Evolutionary conservation across 2,329 filamentous ascomycete genomes (phyloP).

Genomic region (Pyrenophora graminea): DNA sequence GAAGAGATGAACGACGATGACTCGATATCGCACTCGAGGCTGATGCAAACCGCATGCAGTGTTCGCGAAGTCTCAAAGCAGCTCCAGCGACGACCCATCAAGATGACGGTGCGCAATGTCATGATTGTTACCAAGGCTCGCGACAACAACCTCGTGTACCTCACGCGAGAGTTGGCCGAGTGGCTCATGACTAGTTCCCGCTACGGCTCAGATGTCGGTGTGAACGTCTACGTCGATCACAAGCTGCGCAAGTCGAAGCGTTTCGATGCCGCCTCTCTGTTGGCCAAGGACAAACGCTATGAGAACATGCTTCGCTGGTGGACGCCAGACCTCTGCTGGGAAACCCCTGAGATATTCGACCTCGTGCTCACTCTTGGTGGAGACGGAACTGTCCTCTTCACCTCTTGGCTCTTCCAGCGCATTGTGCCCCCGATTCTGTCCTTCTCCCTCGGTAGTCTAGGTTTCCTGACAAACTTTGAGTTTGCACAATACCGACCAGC

Average conservation of each 20-base stretch:
- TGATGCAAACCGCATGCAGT: slow-evolving; percentile 93
- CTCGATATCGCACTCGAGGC: slow-evolving; percentile 86
- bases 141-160: slow-evolving; percentile 87
- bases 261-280: slow-evolving; percentile 75
- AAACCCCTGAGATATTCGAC: slow-evolving; percentile 91
- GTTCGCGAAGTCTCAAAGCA: slow-evolving; percentile 96
- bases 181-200: slow-evolving; percentile 89
- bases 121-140: slow-evolving; percentile 99
- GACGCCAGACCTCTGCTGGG: slow-evolving; percentile 95
- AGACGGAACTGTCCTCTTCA: slow-evolving; percentile 85
- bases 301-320: slow-evolving; percentile 88
- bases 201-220: slow-evolving; percentile 85
- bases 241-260: slow-evolving; percentile 88
- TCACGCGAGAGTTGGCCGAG: slow-evolving; percentile 83
- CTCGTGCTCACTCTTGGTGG: slow-evolving; percentile 86
- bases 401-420: slow-evolving; percentile 89
- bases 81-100: slow-evolving; percentile 87
- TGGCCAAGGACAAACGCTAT: slow-evolving; percentile 76
- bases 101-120: slow-evolving; percentile 85
- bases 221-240: slow-evolving; percentile 97
- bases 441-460: slow-evolving; percentile 81
- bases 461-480: slow-evolving; percentile 87
- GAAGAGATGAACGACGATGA: slow-evolving; percentile 91
- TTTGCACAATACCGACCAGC: slow-evolving; percentile 87
- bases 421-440: slow-evolving; percentile 83